Evolutionary conservation across 1,284 basidiomycete genomes (phyloP), one percentile per base, ranked within the genome.

Genomic region (Nidula niveotomentosa): DNA sequence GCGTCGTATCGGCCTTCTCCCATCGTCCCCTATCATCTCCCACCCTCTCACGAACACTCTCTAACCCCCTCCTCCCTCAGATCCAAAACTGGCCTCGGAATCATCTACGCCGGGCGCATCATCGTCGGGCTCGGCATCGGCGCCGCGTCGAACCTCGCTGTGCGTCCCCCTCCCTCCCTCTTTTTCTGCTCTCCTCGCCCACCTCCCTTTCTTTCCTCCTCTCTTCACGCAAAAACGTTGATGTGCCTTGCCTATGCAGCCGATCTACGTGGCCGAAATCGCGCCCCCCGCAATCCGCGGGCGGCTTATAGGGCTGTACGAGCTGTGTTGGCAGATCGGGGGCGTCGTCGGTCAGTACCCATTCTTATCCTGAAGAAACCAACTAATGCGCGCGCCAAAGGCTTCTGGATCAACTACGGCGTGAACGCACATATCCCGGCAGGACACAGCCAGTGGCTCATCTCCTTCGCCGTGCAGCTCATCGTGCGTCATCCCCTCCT

Each of bases 371-470:
- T 39, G 23, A 23, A 23, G 23, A 23, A 23, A 23, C 23, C 30
- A 44, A 41, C 33, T 10, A 45, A 48, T 48, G 39, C 17, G 17
- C 15, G 13, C 17, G 1, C 2, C 17, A 5, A 33, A 66, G 65
- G 78, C 1, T 78, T 79, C 62, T 79, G 78, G 77, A 76, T 79
- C 49, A 73, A 73, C 65, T 80, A 78, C 60, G 79, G 78, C 34
- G 74, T 79, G 34, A 68, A 65, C 13, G 60, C 70, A 45, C 70
- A 75, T 45, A 64, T 80, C 36, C 57, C 69, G 0, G 53, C 69
- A 12, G 64, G 66, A 15, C 64, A 62, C 39, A 69, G 60, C 37
- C 77, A 79, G 56, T 84, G 77, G 77, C 62, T 76, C 8, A 75
- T 81, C 55, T 77, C 80, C 1, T 75, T 81, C 57, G 77, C 75